Conservation (phyloP, 768 basidiomycete genomes). For the Suillus plorans region DNA sequence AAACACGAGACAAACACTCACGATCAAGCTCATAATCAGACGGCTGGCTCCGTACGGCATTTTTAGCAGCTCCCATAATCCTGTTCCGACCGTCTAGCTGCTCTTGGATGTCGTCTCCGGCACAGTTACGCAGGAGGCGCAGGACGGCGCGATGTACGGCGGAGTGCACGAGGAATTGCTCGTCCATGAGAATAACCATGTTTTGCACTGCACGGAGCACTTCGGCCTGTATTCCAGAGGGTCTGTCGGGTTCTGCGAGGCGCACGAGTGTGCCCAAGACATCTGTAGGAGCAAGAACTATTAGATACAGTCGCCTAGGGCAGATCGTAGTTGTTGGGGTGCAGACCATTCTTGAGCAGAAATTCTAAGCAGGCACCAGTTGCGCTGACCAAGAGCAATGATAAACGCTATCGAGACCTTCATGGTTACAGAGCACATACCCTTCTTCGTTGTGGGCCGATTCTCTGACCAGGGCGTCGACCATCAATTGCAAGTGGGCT, state of each 20-base stretch:
- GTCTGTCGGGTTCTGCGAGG: slow-evolving; percentile 82
- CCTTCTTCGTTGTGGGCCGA: slow-evolving; percentile 83
- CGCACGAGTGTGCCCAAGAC: slow-evolving; percentile 82
- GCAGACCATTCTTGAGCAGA: slow-evolving; percentile 80
- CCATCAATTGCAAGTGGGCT: slow-evolving; percentile 70
- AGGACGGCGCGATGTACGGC: slow-evolving; percentile 88
- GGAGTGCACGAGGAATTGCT: slow-evolving; percentile 90
- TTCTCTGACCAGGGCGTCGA: slow-evolving; percentile 85
- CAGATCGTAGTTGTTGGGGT: neutral
- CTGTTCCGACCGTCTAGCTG: slow-evolving; percentile 75
- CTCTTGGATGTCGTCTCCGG: slow-evolving; percentile 90
- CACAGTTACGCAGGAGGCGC: slow-evolving; percentile 80
- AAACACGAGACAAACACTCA: slow-evolving; percentile 40
- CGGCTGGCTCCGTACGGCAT: slow-evolving; percentile 63
- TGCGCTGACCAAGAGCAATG: slow-evolving; percentile 45
- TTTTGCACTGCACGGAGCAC: slow-evolving; percentile 86
- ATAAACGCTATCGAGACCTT: slow-evolving; percentile 7
- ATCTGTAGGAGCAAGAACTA: slow-evolving; percentile 43
- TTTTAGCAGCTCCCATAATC: slow-evolving; percentile 83
- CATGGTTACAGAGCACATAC: slow-evolving; percentile 45
- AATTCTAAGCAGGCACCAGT: slow-evolving; percentile 92
- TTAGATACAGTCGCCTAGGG: slow-evolving; percentile 1
- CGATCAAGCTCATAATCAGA: slow-evolving; percentile 89
- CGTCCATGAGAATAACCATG: slow-evolving; percentile 88
- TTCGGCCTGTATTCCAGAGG: slow-evolving; percentile 88